Evolutionary conservation across 2,329 filamentous ascomycete genomes (phyloP).

Genomic region (Colletotrichum siamense): DNA sequence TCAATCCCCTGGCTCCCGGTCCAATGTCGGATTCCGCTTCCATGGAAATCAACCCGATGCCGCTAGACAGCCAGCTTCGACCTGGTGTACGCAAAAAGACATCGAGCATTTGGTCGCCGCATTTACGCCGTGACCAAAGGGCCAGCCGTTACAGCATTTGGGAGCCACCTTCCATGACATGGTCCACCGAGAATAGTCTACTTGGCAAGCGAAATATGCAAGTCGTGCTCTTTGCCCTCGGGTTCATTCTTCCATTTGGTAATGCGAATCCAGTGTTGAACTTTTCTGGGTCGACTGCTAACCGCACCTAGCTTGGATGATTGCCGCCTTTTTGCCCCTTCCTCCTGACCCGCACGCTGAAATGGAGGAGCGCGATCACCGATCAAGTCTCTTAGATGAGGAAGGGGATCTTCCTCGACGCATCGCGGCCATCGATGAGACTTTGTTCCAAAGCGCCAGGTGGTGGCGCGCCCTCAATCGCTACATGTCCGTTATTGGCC

Average conservation of each 20-base stretch:
- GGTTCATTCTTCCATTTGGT: conserved; percentile 80
- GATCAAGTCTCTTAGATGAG: conserved; percentile 43
- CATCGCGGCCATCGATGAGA: conserved; percentile 44
- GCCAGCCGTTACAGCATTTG: conserved; percentile 67
- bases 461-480: conserved; percentile 68
- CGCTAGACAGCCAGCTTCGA: conserved; percentile 30
- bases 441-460: conserved; percentile 55
- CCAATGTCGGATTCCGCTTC: conserved; percentile 38
- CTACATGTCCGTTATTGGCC: conserved; percentile 61
- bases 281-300: conserved; percentile 17
- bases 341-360: conserved; percentile 61
- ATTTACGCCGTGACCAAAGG: conserved; percentile 69
- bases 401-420: conserved; percentile 39
- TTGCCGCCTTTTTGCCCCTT: conserved; percentile 76
- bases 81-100: conserved; percentile 50
- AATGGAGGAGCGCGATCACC: conserved; percentile 54
- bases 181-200: conserved; percentile 63
- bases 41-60: conserved; percentile 47
- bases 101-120: conserved; percentile 75
- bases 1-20: conserved; percentile 28
- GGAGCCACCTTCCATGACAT: conserved; percentile 75
- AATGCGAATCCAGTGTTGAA: conserved; percentile 33
- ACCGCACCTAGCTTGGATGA: conserved; percentile 71
- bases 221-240: conserved; percentile 75
- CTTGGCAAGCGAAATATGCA: conserved; percentile 76